phyloP scores from a whole-genome alignment of 768 basidiomycete genomes.

The Multifurca ochricompacta region DNA sequence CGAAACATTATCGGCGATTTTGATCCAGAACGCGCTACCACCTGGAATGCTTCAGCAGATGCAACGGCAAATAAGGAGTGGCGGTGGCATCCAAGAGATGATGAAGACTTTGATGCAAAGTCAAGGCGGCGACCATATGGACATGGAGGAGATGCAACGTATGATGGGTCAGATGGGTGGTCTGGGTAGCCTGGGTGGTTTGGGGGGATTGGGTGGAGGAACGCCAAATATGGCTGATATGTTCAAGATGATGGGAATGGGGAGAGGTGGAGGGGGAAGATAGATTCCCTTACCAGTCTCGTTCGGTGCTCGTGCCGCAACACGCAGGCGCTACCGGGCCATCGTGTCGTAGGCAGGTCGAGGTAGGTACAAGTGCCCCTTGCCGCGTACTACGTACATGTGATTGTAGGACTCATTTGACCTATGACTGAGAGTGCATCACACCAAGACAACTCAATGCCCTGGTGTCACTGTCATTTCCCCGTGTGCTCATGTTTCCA shows the following conservation, averaged over 20 bases:
- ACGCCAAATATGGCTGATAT: slow-evolving; percentile 69
- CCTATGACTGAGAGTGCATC: neutral
- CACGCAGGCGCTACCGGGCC: neutral
- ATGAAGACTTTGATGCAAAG: slow-evolving; percentile 98
- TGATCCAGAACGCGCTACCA: slow-evolving; percentile 74
- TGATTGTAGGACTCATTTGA: neutral
- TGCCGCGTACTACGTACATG: neutral
- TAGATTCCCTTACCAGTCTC: neutral
- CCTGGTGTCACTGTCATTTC: neutral
- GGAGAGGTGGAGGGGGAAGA: slow-evolving; percentile 15
- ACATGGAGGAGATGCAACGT: slow-evolving; percentile 96
- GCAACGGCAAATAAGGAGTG: slow-evolving; percentile 71
- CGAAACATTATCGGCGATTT: neutral
- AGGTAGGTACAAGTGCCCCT: neutral
- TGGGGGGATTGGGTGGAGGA: slow-evolving; percentile 57
- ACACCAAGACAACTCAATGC: neutral
- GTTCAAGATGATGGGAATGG: slow-evolving; percentile 72
- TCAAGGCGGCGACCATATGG: slow-evolving; percentile 79
- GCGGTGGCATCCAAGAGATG: slow-evolving; percentile 94
- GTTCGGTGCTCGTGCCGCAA: neutral
- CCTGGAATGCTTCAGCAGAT: slow-evolving; percentile 94
- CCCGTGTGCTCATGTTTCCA: slow-evolving; percentile 25
- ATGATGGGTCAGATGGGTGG: slow-evolving; percentile 87
- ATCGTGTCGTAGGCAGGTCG: neutral
- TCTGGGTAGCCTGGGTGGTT: slow-evolving; percentile 46